phyloP scores from a whole-genome alignment of 2,329 filamentous ascomycete species.

The Paramyrothecium roridum region DNA sequence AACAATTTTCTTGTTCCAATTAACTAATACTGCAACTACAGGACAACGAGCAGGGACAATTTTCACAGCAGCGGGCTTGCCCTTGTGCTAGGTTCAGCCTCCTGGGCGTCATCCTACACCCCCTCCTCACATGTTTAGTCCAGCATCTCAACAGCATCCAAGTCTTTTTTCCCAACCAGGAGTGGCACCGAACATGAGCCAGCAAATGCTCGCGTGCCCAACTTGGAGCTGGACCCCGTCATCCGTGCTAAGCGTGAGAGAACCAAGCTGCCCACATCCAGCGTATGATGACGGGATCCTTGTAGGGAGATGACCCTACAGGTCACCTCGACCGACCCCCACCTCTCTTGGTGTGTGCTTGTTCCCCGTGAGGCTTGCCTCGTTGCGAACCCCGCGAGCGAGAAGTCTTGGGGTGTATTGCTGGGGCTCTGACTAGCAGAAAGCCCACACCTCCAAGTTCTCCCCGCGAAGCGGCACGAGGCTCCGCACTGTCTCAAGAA shows the following conservation, averaged over 20 bases:
- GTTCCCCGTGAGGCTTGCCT: too few relatives aligned
- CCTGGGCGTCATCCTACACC: conserved; percentile 23
- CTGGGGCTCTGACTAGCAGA: not conserved
- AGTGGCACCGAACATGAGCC: conserved; percentile 13
- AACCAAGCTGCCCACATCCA: conserved; percentile 12
- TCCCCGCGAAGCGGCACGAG: not conserved
- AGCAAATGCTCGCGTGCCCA: conserved; percentile 13
- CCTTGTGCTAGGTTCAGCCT: conserved; percentile 25
- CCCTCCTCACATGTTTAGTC: conserved; percentile 22
- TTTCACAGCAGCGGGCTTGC: conserved; percentile 28
- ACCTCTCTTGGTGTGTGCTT: not conserved
- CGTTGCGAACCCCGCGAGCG: too few relatives aligned
- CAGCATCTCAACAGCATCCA: conserved; percentile 28
- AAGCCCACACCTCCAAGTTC: not conserved
- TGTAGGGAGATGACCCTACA: conserved; percentile 24
- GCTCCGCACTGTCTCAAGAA: not conserved
- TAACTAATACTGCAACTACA: conserved; percentile 40
- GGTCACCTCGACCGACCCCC: conserved; percentile 15
- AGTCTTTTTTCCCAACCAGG: conserved; percentile 5
- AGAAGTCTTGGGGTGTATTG: too few relatives aligned
- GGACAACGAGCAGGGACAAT: conserved; percentile 34
- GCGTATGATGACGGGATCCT: conserved; percentile 8
- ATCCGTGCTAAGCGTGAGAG: conserved; percentile 8
- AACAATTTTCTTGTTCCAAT: conserved; percentile 30
- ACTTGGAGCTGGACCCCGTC: conserved; percentile 10